Evolutionary conservation across 208 protist species (phyloP), one percentile per base, ranked within the genome.

Genomic region (Trypanosoma avium): DNA sequence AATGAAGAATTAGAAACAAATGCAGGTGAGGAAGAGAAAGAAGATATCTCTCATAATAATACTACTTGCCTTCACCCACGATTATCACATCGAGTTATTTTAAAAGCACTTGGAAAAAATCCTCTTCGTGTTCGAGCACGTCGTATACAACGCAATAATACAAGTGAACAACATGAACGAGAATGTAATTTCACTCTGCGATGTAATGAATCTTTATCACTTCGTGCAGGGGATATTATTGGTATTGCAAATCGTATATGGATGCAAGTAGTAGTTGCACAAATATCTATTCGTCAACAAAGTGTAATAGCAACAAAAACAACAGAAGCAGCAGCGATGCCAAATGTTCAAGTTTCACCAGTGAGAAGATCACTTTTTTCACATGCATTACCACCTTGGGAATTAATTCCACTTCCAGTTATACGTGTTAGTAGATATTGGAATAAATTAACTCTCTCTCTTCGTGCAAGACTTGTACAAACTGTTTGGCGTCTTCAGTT

Each of bases 71-170:
- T 63, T 7, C 56, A 63, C 17, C 64, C 67, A 22, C 36, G 53
- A 21, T 40, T 59, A 27, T 12, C 40, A 2, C 60, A 49, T 6
- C 38, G 58, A 22, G 21, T 73, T 3, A 17, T 48, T 21, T 33
- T 73, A 8, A 66, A 52, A 24, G 60, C 52, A 27, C 17, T 67
- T 48, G 67, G 67, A 8, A 67, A 62, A 24, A 73, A 73, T 49
- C 7, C 60, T 3, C 9, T 73, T 15, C 55, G 21, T 6, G 53
- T 73, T n/a, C n/a, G n/a, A n/a, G n/a, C n/a, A n/a, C n/a, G n/a
- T n/a, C n/a, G n/a, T n/a, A n/a, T n/a, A n/a, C n/a, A n/a, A n/a
- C n/a, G n/a, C n/a, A n/a, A n/a, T n/a, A n/a, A n/a, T n/a, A n/a
- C n/a, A n/a, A n/a, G n/a, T n/a, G n/a, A n/a, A n/a, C n/a, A n/a